A percentile compares a stretch with the other conserved stretches of the same genome.
These are phyloP conservation scores for Chlamydomonas eustigma DNA, from an alignment of 139 green algal species.

Conservation along the genomic window DNA sequence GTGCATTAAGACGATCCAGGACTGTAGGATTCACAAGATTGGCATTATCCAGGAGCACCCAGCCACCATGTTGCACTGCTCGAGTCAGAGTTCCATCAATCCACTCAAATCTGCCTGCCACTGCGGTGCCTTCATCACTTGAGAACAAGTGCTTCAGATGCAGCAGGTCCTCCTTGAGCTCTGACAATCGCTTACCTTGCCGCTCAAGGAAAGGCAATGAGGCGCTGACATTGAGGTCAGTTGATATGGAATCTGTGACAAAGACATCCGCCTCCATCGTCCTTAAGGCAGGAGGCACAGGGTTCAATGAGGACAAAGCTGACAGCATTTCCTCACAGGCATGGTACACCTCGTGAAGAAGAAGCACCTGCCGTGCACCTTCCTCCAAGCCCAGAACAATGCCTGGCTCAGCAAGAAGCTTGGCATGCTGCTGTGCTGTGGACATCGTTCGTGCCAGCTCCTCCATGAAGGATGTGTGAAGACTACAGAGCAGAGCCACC, in stretches of 20 bases:
- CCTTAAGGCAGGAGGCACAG: too few species aligned
- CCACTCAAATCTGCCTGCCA: conserved; percentile 92
- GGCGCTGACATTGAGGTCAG: too few species aligned
- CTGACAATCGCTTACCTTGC: too few species aligned
- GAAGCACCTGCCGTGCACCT: background rate
- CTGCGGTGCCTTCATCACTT: conserved; percentile 10
- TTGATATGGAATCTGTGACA: too few species aligned
- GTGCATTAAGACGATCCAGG: conserved; percentile 93
- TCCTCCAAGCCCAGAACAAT: conserved; percentile 4
- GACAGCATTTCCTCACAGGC: background rate
- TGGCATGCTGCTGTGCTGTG: background rate
- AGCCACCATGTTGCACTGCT: conserved; percentile 78
- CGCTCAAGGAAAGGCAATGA: too few species aligned
- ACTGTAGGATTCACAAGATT: conserved; percentile 96
- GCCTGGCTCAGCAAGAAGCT: background rate
- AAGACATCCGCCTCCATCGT: too few species aligned
- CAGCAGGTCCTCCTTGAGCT: conserved; percentile 21
- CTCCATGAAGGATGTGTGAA: background rate
- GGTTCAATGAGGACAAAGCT: too few species aligned
- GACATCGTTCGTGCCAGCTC: background rate
- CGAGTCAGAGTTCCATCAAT: conserved; percentile 88
- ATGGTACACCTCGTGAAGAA: background rate
- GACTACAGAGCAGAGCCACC: background rate
- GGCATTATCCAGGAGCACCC: conserved; percentile 95
- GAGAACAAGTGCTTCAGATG: conserved; percentile 23